These are phyloP conservation scores for Leucosporidium yakuticum DNA, from an alignment of 768 basidiomycete genomes.

Conservation along the genomic window DNA sequence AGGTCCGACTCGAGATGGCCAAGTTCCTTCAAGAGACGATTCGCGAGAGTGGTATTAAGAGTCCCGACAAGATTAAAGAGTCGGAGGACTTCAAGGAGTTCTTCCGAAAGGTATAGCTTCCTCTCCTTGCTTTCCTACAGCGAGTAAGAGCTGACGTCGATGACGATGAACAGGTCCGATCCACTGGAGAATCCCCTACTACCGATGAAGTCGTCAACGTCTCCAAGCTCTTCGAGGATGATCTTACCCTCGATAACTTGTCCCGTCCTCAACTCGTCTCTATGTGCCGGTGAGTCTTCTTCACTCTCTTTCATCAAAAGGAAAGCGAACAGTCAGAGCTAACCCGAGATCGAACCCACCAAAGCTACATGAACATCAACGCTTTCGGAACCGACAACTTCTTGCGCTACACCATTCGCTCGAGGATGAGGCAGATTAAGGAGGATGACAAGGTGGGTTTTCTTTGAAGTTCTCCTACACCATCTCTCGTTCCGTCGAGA, in stretches of 20 bases:
- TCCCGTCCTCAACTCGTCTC: constrained; percentile 96
- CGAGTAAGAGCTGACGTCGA: background rate
- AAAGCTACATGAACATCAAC: constrained; percentile 85
- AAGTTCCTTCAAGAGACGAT: constrained; percentile 98
- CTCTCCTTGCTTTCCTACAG: background rate
- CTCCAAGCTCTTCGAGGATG: constrained; percentile 94
- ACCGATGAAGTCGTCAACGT: constrained; percentile 84
- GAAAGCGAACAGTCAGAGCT: background rate
- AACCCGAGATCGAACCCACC: background rate
- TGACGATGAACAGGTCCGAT: constrained; percentile 61
- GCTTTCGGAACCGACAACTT: constrained; percentile 99
- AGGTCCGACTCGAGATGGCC: constrained; percentile 94
- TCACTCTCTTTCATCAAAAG: accelerated
- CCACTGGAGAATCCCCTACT: constrained; percentile 90
- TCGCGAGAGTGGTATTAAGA: constrained; percentile 85
- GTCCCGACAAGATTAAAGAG: constrained; percentile 78
- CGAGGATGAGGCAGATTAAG: constrained; percentile 70
- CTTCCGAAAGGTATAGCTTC: constrained; percentile 77
- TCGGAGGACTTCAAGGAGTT: constrained; percentile 97
- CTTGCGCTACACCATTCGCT: constrained; percentile 81
- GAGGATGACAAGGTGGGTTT: constrained; percentile 66
- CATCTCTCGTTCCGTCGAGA: constrained; percentile 4
- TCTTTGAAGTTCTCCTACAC: background rate
- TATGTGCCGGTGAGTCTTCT: constrained; percentile 62
- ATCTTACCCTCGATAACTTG: constrained; percentile 94